Evolutionary conservation across 129 eudicot genomes (phyloP).

Genomic region (Gnaphalium uliginosum): DNA sequence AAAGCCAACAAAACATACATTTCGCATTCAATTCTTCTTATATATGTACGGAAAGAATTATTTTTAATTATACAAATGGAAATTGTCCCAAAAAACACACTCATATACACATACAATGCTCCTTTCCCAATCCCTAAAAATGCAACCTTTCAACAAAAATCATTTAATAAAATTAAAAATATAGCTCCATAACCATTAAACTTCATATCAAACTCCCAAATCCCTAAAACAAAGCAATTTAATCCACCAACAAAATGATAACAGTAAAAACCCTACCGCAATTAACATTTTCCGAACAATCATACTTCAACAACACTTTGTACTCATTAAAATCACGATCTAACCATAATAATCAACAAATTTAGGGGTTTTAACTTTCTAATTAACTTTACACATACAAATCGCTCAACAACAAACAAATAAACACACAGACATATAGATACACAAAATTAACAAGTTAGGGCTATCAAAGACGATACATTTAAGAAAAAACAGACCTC

Average conservation of each 20-base stretch:
- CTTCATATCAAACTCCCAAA: background rate
- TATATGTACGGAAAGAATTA: too few species aligned
- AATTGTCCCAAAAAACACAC: too few species aligned
- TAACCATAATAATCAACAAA: background rate
- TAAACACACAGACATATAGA: background rate
- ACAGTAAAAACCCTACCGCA: background rate
- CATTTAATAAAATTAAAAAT: slow-evolving; percentile 11
- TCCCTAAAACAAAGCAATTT: background rate
- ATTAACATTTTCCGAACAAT: background rate
- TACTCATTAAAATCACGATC: background rate
- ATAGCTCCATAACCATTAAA: background rate
- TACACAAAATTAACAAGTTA: slow-evolving; percentile 6
- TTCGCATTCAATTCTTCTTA: too few species aligned
- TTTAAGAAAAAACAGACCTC: slow-evolving; percentile 34
- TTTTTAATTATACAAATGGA: too few species aligned
- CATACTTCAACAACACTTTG: background rate
- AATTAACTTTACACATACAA: background rate
- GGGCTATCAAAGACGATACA: background rate
- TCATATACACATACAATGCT: too few species aligned
- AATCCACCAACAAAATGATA: background rate
- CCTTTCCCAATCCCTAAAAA: too few species aligned
- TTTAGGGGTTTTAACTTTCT: slow-evolving; percentile 2
- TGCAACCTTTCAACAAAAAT: too few species aligned
- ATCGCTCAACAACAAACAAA: background rate
- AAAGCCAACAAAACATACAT: too few species aligned